Evolutionary conservation across 176 grass and related monocot genomes (phyloP), one percentile per base, ranked within the genome.

Genomic region (Raddia distichophylla): DNA sequence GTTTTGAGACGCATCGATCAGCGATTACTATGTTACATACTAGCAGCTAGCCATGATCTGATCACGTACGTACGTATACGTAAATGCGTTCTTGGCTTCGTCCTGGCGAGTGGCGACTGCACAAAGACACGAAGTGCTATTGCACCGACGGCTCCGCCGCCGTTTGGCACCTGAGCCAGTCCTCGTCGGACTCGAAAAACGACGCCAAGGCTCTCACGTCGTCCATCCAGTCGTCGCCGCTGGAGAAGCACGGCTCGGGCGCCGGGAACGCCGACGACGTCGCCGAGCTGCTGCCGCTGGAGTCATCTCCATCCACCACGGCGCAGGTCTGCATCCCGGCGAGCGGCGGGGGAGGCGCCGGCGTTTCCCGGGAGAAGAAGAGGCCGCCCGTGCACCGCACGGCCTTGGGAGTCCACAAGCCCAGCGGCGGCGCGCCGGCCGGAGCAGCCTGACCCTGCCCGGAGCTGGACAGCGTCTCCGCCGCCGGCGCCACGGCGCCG

Each of bases 171-270:
- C 72, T 66, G 49, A 67, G 44, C 88, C 88, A 93, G 40, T 87
- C 89, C 46, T 91, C 89, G 33, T 88, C 89, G 27, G 82, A 87
- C 58, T 94, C 92, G 35, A 94, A 89, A 64, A 94, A 86, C 51
- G 83, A 87, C 58, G 64, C 84, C 75, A 94, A 45, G 63, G 89
- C 86, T 8, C 81, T 89, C 67, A 94, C 60, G 47, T 91, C 92
- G 56, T 87, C 83, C 89, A 89, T 91, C 92, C 92, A 93, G 70
- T 88, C 86, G 13, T 8, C 79, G 35, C 46, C 10, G 45, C 72
- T 37, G 65, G 50, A 78, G 67, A 64, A 78, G 66, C 32, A 67
- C 33, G 78, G 78, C 32, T 85, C 84, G 3, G 79, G 32, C 0
- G 53, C 69, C 0, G 75, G 60, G 47, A 86, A 83, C 40, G 61